Base-by-base conservation (phyloP, 441 rosid genomes). In the Populus trichocarpa region DNA sequence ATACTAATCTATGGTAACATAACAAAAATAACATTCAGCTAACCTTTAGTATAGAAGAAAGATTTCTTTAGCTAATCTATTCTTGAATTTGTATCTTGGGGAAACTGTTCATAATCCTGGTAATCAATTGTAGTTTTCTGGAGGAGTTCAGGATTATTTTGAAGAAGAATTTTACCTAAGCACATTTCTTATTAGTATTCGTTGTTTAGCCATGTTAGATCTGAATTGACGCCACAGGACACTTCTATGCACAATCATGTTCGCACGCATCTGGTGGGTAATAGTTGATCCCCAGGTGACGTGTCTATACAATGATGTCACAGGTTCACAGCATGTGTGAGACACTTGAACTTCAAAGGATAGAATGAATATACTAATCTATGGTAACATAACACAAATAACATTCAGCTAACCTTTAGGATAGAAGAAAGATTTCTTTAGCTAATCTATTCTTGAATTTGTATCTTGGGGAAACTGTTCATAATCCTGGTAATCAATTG, bases 31-130 rank as follows among this genome's bases (percentile, higher is more conserved):
- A 57, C 10, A 20, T 57, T 57, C n/a, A 57, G 23, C 63, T 20
- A 57, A 57, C 63, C 23, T 1, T 22, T 61, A 22, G 28, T 28
- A 61, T 22, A 23, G 26, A 9, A 61, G 22, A 35, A 67, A 28
- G 36, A 67, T 67, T 30, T 67, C 18, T 36, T 23, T 76, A 4
- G 8, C 26, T 69, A 57, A 61, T 68, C 18, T 23, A 16, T 69
- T 76, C 69, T 76, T 50, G 79, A 33, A 33, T 33, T 33, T 33
- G 36, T 33, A 33, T 33, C 46, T 33, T 64, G 14, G 69, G 67
- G 70, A 38, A 73, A 33, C 18, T 70, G 61, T 14, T 25, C 7
- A 14, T 7, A 12, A 13, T 25, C 32, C 6, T 10, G 12, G 74
- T 22, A 22, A 46, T 16, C 11, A 25, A 5, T 0, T n/a, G 8